Evolutionary conservation across 306 rosid genomes (phyloP), one percentile per base, ranked within the genome.

Genomic region (Boehmeria nivea): DNA sequence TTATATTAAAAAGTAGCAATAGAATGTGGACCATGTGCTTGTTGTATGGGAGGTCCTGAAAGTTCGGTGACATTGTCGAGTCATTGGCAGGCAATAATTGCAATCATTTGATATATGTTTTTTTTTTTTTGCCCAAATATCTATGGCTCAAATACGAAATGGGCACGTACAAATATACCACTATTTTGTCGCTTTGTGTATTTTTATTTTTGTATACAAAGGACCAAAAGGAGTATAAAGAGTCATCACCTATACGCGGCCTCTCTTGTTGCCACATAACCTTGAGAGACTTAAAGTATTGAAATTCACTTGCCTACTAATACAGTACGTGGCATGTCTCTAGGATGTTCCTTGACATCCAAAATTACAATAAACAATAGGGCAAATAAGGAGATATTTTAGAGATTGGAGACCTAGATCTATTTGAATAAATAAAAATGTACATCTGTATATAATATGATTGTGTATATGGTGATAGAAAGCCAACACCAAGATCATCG

Each of bases 351-450:
- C 76, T 61, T 70, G 39, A 20, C 71, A 16, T 39, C 54, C 48
- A 57, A 64, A 43, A 27, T 3, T 28, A 16, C 14, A 43, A 16
- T 63, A 20, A 66, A 37, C 6, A 69, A 75, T 38, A 8, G 0
- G 8, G 16, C 40, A 4, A 2, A 18, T 17, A 54, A 20, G 2
- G 18, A 14, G 54, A 24, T 25, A 14, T 31, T 39, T 2, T 12
- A 17, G 45, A 10, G 80, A 79, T 81, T 12, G 14, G 45, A 10
- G 80, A 79, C 78, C 73, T 59, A 50, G 63, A 73, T 76, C 54
- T 37, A 14, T 37, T 16, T 17, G 11, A 16, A 8, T 16, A 17
- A 6, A 58, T 6, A 53, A 33, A 17, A 10, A 52, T 10, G 40
- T 52, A 10, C 7, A 3, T 28, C 6, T 52, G 21, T 53, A 34